These are phyloP conservation scores for Plasmodium ovale DNA, from an alignment of 169 alveolate species.

Conservation along the genomic window DNA sequence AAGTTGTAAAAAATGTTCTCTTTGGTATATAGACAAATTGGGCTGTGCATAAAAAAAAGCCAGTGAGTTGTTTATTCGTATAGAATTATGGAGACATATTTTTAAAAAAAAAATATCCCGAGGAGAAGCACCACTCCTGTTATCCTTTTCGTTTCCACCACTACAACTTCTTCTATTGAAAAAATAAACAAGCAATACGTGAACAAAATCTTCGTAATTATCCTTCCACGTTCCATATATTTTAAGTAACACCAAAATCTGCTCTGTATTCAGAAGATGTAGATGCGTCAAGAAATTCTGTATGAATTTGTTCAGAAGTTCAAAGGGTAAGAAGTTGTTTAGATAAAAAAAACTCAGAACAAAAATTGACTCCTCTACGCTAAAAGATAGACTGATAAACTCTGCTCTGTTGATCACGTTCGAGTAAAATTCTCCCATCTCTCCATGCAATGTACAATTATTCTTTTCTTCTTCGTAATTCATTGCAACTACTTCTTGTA, in stretches of 20 bases:
- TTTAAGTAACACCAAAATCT: slow-evolving; percentile 5
- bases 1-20: neutral
- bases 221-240: slow-evolving; percentile 16
- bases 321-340: neutral
- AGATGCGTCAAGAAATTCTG: slow-evolving; percentile 7
- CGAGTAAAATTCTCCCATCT: neutral
- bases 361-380: slow-evolving; percentile 1
- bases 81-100: slow-evolving; percentile 6
- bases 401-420: slow-evolving; percentile 15
- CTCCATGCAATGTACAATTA: neutral
- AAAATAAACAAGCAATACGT: slow-evolving; percentile 9
- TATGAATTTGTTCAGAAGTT: slow-evolving; percentile 9
- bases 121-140: neutral
- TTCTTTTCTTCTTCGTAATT: neutral
- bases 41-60: neutral
- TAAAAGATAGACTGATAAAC: slow-evolving; percentile 24
- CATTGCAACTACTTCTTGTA: neutral
- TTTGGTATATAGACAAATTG: neutral
- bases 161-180: neutral
- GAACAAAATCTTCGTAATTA: slow-evolving; percentile 16
- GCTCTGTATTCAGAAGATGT: neutral
- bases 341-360: slow-evolving; percentile 15
- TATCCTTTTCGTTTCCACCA: neutral
- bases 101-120: neutral
- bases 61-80: slow-evolving; percentile 2